Evolutionary conservation across 768 basidiomycete genomes (phyloP), one percentile per base, ranked within the genome.

Genomic region (Cystofilobasidium capitatum): DNA sequence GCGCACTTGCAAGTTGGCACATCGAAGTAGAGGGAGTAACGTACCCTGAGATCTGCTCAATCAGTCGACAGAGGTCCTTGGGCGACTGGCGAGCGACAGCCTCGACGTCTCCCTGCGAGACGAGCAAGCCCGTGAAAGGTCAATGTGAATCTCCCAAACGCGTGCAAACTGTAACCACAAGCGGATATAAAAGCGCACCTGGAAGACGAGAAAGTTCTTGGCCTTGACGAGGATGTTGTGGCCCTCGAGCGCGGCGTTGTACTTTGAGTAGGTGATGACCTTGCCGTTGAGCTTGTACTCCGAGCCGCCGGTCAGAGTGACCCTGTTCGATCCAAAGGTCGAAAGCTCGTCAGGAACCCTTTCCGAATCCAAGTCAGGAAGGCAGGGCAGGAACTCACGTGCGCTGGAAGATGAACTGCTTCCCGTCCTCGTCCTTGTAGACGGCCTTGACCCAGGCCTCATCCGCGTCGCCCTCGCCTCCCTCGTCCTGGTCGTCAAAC

Each of bases 201-300:
- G 96, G 80, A 99, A 98, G 14, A 98, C 96, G 62, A 98, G 86
- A 74, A 98, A 99, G 79, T 98, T 98, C 80, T 97, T 97, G 16
- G 96, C 96, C 79, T 96, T 97, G 74, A 98, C 92, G 57, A 98
- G 88, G 74, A 99, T 90, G 74, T 97, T 96, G 73, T 96, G 92
- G 9, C 82, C 80, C 65, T 88, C 82, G 31, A 99, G 86, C 16
- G 89, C 88, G 7, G 86, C 81, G 69, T 96, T 96, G 81, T 98
- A 99, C 1, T 84, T 84, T 16, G 86, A 82, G 76, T 93, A 93
- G 0, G 91, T 88, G 63, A 96, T 89, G 29, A 83, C 80, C 72
- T 82, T 84, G 69, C 81, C 80, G 77, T 98, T 91, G 57, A 98
- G 82, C 72, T 84, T 86, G 79, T 98, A 99, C 73, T 96, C 91